Evolutionary conservation across 768 basidiomycete genomes (phyloP).

Genomic region (Amanita jacksonii): DNA sequence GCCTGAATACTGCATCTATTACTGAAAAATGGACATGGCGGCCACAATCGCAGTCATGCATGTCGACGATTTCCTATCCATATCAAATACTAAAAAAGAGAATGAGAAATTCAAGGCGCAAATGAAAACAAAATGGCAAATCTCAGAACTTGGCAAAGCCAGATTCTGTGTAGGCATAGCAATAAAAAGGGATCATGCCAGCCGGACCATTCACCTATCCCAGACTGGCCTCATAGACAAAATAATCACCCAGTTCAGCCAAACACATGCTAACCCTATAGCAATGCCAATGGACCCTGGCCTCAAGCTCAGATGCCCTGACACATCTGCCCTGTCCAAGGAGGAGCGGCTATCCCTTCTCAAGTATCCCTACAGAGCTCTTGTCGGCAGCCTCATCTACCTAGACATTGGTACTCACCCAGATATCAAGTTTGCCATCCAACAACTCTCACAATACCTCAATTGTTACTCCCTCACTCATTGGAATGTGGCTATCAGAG

Average conservation of each 20-base stretch:
- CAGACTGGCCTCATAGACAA: not conserved
- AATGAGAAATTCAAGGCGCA: too few relatives aligned
- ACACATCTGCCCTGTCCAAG: not conserved
- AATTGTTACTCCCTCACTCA: constrained; percentile 17
- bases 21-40: not conserved
- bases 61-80: not conserved
- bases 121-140: not conserved
- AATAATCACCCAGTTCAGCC: not conserved
- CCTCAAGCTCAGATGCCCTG: not conserved
- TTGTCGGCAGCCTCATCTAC: constrained; percentile 14
- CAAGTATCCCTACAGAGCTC: constrained; percentile 18
- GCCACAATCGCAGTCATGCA: not conserved
- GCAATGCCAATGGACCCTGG: not conserved
- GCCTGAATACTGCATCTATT: too few relatives aligned
- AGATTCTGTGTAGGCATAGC: not conserved
- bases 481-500: constrained; percentile 18
- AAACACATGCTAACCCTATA: not conserved
- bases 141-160: not conserved
- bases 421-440: constrained; percentile 19
- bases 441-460: constrained; percentile 19
- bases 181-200: not conserved
- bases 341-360: not conserved
- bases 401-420: constrained; percentile 15
- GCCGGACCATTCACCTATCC: not conserved
- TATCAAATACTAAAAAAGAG: not conserved